phyloP scores from a whole-genome alignment of 441 rosid genomes.

The Manihot esculenta region DNA sequence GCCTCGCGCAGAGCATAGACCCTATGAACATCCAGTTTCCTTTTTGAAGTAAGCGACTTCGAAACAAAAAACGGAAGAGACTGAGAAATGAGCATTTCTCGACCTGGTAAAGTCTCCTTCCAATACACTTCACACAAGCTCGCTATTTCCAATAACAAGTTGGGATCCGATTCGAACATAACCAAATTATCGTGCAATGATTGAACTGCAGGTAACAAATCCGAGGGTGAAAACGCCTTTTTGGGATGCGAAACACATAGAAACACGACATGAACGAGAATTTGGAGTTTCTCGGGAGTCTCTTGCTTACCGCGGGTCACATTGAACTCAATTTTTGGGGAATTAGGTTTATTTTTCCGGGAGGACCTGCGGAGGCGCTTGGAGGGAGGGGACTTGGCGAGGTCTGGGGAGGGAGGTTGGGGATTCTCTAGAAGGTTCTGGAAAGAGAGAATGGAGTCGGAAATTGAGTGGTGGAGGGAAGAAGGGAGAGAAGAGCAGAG shows the following conservation, averaged over 20 bases:
- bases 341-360: conserved; percentile 17
- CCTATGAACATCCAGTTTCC: conserved; percentile 80
- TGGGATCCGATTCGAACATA: conserved; percentile 65
- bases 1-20: conserved; percentile 82
- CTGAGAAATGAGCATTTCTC: conserved; percentile 73
- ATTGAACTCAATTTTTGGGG: conserved; percentile 7
- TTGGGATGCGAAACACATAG: conserved; percentile 57
- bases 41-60: conserved; percentile 72
- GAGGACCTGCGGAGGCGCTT: conserved; percentile 61
- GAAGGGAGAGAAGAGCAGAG: conserved; percentile 53
- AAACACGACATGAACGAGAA: conserved; percentile 41
- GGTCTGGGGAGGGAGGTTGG: conserved; percentile 24
- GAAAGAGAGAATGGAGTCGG: conserved; percentile 16
- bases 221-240: conserved; percentile 40
- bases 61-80: conserved; percentile 73
- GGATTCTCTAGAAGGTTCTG: conserved; percentile 4
- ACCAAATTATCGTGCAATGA: conserved; percentile 64
- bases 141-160: conserved; percentile 56
- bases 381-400: conserved; percentile 55
- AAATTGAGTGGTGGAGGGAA: conserved; percentile 41
- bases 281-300: conserved; percentile 40
- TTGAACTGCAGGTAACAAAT: conserved; percentile 58
- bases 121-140: conserved; percentile 79
- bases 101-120: conserved; percentile 53
- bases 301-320: conserved; percentile 25